Evolutionary conservation across 228 moss, liverwort and hornwort species (phyloP).

Genomic region (Sphagnum magellanicum): DNA sequence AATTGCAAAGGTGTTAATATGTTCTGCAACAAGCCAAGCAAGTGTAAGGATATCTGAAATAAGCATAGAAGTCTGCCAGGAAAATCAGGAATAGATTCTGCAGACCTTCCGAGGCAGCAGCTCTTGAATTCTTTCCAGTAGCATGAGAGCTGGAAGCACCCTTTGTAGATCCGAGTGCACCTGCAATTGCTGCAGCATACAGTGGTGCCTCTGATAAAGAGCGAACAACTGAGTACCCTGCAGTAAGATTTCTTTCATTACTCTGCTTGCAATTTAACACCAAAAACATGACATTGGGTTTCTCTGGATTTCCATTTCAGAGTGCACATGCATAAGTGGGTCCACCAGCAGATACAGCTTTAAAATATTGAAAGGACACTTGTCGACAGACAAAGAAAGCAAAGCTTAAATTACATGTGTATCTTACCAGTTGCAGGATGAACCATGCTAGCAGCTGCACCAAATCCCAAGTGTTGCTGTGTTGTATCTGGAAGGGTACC

Average conservation of each 20-base stretch:
- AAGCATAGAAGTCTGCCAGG: no score
- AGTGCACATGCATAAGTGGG: no score
- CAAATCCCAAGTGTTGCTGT: slow-evolving; percentile 93
- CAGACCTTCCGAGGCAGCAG: slow-evolving; percentile 83
- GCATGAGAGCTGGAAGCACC: slow-evolving; percentile 10
- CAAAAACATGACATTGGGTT: no score
- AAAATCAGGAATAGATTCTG: not conserved
- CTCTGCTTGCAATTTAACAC: no score
- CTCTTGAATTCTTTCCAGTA: slow-evolving; percentile 47
- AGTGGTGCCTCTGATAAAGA: slow-evolving; percentile 95
- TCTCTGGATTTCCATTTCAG: no score
- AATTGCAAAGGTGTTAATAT: no score
- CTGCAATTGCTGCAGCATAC: slow-evolving; percentile 94
- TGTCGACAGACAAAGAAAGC: not conserved
- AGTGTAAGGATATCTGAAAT: no score
- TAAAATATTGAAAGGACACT: no score
- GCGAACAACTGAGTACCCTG: slow-evolving; percentile 96
- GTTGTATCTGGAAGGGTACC: slow-evolving; percentile 80
- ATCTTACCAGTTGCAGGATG: slow-evolving; percentile 97
- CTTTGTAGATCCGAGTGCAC: slow-evolving; percentile 45
- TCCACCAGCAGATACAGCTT: no score
- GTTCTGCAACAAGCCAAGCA: no score
- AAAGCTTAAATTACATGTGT: not conserved
- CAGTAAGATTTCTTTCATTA: not conserved
- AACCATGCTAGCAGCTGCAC: slow-evolving; percentile 99